Conservation (phyloP, 2,329 filamentous ascomycete genomes). For the Exserohilum turcica region DNA sequence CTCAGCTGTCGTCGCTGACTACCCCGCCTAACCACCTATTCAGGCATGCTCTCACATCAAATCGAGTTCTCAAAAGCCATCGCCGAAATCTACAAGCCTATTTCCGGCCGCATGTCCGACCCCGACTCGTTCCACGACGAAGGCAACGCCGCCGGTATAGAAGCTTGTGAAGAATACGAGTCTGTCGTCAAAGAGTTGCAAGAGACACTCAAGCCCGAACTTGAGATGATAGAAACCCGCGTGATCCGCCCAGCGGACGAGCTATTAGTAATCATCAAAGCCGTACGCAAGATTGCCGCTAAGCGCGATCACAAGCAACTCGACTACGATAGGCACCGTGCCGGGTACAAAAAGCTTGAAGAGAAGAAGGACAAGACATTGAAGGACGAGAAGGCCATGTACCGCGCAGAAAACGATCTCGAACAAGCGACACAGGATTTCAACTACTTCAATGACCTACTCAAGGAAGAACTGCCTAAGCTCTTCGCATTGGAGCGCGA, state of each 20-base stretch:
- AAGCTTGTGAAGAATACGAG: constrained; percentile 96
- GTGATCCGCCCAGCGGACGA: constrained; percentile 93
- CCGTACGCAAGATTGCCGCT: constrained; percentile 81
- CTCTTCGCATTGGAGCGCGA: constrained; percentile 88
- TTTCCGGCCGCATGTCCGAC: constrained; percentile 93
- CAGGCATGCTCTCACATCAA: constrained; percentile 91
- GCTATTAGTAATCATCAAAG: constrained; percentile 91
- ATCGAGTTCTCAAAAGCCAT: constrained; percentile 98
- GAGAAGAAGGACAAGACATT: constrained; percentile 96
- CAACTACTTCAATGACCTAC: constrained; percentile 95
- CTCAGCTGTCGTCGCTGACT: neutral
- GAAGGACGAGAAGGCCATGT: constrained; percentile 97
- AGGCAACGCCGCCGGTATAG: constrained; percentile 90
- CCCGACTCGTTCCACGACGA: constrained; percentile 80
- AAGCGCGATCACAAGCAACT: constrained; percentile 98
- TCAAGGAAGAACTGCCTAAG: constrained; percentile 94
- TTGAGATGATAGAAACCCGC: constrained; percentile 95
- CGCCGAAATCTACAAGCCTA: constrained; percentile 96
- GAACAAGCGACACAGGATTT: constrained; percentile 93
- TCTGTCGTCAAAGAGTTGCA: constrained; percentile 87
- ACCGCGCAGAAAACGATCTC: constrained; percentile 90
- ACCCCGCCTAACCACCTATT: constrained; percentile 21
- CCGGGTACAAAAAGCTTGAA: constrained; percentile 87
- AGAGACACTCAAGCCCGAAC: constrained; percentile 83
- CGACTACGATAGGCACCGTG: constrained; percentile 88